Evolutionary conservation across 2,329 filamentous ascomycete species (phyloP), one percentile per base, ranked within the genome.

Genomic region (Calycina herbarum): DNA sequence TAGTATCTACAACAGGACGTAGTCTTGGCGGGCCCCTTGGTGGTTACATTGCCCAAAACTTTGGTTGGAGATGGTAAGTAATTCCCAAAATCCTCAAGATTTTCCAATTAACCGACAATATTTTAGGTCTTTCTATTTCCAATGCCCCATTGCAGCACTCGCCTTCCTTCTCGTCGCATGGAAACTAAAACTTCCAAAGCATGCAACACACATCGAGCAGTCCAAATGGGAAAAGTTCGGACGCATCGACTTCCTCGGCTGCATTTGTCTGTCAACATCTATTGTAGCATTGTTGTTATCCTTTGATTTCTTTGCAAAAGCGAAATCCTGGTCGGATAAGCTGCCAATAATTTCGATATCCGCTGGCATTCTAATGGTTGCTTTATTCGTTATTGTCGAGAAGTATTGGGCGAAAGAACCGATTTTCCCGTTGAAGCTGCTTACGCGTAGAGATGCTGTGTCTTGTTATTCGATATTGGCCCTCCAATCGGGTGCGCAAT

Each of bases 241-340:
- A 10, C 79, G 86, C 1, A 80, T 90, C 61, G 87, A 90, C 73
- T 86, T 89, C 67, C 64, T 82, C 0, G 87, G 87, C 0, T 81
- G 85, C 0, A 66, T 78, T 0, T 76, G 86, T 0, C 79, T 85
- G 24, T 78, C 78, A 5, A 57, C 76, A 0, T 76, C 79, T 0
- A 82, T 85, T 6, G 71, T 82, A 2, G 70, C 77, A 7, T 73
- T 79, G 1, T 79, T 82, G 2, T 73, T 83, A 2, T 77, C 81
- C 0, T 72, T 85, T 5, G 82, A 85, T 57, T 78, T 83, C 15
- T 82, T 79, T 0, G 82, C 82, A 76, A 80, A 60, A 75, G 76
- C 17, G 71, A 81, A 63, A 1, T 64, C 76, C 0, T 80, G 77
- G 77, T 73, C 67, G 0, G 74, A 76, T 38, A 69, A 73, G 1